These are phyloP conservation scores for Ramichloridium luteum DNA, from an alignment of 2,329 filamentous ascomycete species.

Conservation along the genomic window DNA sequence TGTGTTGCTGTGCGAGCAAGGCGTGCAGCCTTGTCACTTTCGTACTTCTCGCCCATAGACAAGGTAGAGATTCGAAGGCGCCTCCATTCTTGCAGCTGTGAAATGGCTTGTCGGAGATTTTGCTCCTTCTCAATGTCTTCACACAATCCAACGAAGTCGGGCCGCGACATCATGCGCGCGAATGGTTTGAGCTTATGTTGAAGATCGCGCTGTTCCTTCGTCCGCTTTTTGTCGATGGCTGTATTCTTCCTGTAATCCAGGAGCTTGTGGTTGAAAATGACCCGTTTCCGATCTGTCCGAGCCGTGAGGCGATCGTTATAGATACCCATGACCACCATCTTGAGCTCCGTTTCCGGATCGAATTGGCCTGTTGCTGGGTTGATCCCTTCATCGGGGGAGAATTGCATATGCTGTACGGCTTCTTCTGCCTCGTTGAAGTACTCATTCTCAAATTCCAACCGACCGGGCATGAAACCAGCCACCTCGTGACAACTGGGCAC, in stretches of 20 bases:
- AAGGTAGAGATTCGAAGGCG: slow-evolving; percentile 72
- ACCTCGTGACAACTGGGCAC: slow-evolving; percentile 96
- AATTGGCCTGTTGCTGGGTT: slow-evolving; percentile 73
- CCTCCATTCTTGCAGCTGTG: slow-evolving; percentile 89
- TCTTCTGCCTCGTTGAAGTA: slow-evolving; percentile 97
- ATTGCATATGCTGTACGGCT: slow-evolving; percentile 95
- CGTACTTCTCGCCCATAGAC: slow-evolving; percentile 79
- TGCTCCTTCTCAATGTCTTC: slow-evolving; percentile 81
- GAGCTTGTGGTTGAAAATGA: slow-evolving; percentile 89
- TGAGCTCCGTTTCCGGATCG: slow-evolving; percentile 93
- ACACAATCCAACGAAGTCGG: slow-evolving; percentile 77
- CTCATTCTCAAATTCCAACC: slow-evolving; percentile 93
- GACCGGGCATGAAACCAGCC: slow-evolving; percentile 95
- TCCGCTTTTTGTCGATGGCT: slow-evolving; percentile 82
- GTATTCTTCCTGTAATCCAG: slow-evolving; percentile 89
- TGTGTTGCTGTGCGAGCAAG: slow-evolving; percentile 44
- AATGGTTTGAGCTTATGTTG: slow-evolving; percentile 92
- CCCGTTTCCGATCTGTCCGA: slow-evolving; percentile 85
- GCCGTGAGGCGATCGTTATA: slow-evolving; percentile 89
- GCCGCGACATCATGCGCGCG: slow-evolving; percentile 87
- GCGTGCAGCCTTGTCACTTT: slow-evolving; percentile 70
- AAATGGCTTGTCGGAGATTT: slow-evolving; percentile 78
- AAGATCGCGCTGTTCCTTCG: slow-evolving; percentile 86
- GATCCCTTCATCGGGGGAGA: slow-evolving; percentile 87
- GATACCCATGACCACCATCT: slow-evolving; percentile 95